Evolutionary conservation across 345 rosid genomes (phyloP).

Genomic region (Sonneratia alba): DNA sequence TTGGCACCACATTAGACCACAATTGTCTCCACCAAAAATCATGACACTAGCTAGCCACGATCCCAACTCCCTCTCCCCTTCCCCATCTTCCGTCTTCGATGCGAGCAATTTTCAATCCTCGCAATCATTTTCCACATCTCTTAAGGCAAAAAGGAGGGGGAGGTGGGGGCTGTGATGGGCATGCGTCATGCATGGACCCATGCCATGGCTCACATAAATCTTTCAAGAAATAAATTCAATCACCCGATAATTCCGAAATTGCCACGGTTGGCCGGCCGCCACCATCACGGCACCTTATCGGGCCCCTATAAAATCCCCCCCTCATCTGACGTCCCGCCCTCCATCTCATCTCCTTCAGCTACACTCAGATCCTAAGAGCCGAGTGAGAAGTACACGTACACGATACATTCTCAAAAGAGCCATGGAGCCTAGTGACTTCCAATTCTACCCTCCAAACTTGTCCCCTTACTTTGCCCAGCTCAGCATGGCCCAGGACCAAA

Average conservation of each 20-base stretch:
- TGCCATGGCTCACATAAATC: conserved; percentile 4
- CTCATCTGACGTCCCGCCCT: background rate
- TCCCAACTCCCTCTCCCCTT: background rate
- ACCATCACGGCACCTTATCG: no score
- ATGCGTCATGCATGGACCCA: conserved; percentile 3
- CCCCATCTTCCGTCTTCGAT: background rate
- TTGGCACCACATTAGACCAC: no score
- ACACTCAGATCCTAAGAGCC: background rate
- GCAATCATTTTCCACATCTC: background rate
- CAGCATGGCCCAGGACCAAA: conserved; percentile 13
- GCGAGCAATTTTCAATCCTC: conserved; percentile 5
- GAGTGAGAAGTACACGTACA: background rate
- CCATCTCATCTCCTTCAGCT: background rate
- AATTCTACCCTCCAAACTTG: conserved; percentile 2
- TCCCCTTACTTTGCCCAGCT: conserved; percentile 10
- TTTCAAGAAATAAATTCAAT: background rate
- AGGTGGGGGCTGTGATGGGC: background rate
- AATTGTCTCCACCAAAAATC: background rate
- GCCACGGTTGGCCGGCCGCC: background rate
- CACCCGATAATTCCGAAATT: background rate
- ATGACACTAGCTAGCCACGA: conserved; percentile 1
- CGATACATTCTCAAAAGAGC: background rate
- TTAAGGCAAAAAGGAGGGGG: background rate
- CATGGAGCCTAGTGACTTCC: conserved; percentile 15
- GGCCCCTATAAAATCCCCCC: conserved; percentile 8